Evolutionary conservation across 2,329 filamentous ascomycete species (phyloP), one percentile per base, ranked within the genome.

Genomic region (Colletotrichum plurivorum): DNA sequence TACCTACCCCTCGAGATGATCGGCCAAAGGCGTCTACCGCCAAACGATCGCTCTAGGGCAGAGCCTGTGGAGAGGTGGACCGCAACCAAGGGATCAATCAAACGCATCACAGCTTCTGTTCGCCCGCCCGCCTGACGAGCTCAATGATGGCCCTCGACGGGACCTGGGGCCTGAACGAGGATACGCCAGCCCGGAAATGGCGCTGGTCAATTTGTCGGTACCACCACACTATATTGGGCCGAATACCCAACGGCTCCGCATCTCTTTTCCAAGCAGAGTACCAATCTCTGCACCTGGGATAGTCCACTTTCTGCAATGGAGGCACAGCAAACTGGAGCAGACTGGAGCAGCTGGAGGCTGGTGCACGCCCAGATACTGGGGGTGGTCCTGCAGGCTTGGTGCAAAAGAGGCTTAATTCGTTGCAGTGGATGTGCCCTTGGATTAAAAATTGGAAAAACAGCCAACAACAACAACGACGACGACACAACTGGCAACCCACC

Each of bases 351-450:
- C 22, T 25, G 22, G 22, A 49, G 53, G 10, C 18, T 39, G 60
- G 60, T 49, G 60, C 60, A 58, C 53, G 48, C 65, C 43, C 51
- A 56, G 64, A 56, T 36, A 36, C 31, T 9, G 52, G 18, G 63
- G 53, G 46, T 18, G 53, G 59, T 36, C 59, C 45, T 16, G 18
- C 36, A 57, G 31, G 64, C 22, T 31, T 43, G 43, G 51, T 59
- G 43, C 41, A 43, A 45, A 46, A 53, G 59, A 67, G 64, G 64
- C 64, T 67, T 57, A 67, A 67, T 43, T 67, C 59, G 31, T 57
- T 52, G 53, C 45, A 52, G 58, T 56, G 64, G 58, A 67, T 36
- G 36, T 43, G 45, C 12, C 51, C 45, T 55, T 48, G 53, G 22
- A 27, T 18, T 36, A 36, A 36, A 36, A 36, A 36, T 36, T 10